Conservation (phyloP, 371 early-diverging fungal genomes). For the Circinella minor region DNA sequence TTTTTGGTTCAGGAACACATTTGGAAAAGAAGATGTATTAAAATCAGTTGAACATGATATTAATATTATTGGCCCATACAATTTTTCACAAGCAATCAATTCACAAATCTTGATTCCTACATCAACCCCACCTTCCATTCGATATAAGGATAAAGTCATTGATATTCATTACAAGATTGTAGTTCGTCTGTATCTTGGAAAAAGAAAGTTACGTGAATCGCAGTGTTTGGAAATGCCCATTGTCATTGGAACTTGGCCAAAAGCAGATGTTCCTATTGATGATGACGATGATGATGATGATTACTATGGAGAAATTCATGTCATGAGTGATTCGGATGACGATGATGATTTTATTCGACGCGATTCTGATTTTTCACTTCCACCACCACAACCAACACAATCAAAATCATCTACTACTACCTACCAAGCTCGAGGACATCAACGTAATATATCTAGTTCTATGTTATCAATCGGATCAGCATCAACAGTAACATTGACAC, state of each 20-base stretch:
- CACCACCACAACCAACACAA: constrained; percentile 3
- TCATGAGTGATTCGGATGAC: constrained; percentile 24
- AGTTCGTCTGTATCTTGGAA: constrained; percentile 22
- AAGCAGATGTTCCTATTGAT: constrained; percentile 50
- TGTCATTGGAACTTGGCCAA: constrained; percentile 53
- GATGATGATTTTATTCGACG: constrained; percentile 10
- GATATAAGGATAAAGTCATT: constrained; percentile 39
- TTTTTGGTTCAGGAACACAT: constrained; percentile 13
- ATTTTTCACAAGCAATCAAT: constrained; percentile 29
- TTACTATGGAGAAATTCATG: constrained; percentile 7
- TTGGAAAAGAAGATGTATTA: constrained; percentile 25
- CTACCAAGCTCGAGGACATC: background rate
- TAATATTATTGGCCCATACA: constrained; percentile 22
- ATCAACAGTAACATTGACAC: constrained; percentile 15
- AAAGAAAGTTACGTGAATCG: constrained; percentile 12
- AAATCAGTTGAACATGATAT: constrained; percentile 26
- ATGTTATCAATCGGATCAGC: constrained; percentile 12
- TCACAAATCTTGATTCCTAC: constrained; percentile 48
- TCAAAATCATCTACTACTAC: constrained; percentile 6
- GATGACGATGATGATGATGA: constrained; percentile 47
- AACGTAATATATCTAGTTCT: constrained; percentile 13
- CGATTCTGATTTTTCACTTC: constrained; percentile 2
- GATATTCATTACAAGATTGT: constrained; percentile 45
- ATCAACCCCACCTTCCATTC: constrained; percentile 51
- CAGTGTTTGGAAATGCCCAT: constrained; percentile 42